Evolutionary conservation across 2,329 filamentous ascomycete species (phyloP), one percentile per base, ranked within the genome.

Genomic region (Fusarium transvaalense): DNA sequence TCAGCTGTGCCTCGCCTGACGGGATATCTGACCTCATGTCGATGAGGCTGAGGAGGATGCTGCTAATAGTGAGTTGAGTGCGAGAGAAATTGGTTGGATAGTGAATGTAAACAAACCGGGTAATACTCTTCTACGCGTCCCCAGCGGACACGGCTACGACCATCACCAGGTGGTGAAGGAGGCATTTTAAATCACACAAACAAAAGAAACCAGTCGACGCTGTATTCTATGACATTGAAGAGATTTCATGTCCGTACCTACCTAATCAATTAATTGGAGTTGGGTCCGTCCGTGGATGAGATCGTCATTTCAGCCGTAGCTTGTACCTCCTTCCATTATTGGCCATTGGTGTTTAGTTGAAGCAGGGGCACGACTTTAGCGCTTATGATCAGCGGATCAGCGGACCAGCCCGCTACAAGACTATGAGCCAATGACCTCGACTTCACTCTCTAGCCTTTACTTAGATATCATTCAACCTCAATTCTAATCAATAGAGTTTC

Each of bases 91-190:
- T 43, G 29, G 46, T 35, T 42, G 10, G 13, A 31, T 38, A 29
- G 35, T 29, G 14, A 8, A 25, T 19, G 43, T 48, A 62, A 61
- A 64, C 69, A 62, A 51, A 72, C 69, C 61, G 39, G 55, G 19
- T 64, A 63, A 48, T 63, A 53, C 21, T 72, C 69, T 51, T 72
- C 64, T 34, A 62, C 50, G 25, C 12, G 42, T 27, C 66, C 69
- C 32, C 71, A 72, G 35, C 66, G 69, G 25, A 72, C 69, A 42
- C 56, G 66, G 12, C 46, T 62, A 21, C 55, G 62, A 10, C 56
- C 68, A 21, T 60, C 62, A 10, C 53, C 51, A 37, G 46, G 53
- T 31, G 37, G 53, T 14, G 61, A 56, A 21, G 39, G 27, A 39
- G 61, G 21, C 66, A 69, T 69, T 25, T 10, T 32, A 17, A 42